Base-by-base conservation (phyloP, 441 rosid species). In the Lepidium campestre region DNA sequence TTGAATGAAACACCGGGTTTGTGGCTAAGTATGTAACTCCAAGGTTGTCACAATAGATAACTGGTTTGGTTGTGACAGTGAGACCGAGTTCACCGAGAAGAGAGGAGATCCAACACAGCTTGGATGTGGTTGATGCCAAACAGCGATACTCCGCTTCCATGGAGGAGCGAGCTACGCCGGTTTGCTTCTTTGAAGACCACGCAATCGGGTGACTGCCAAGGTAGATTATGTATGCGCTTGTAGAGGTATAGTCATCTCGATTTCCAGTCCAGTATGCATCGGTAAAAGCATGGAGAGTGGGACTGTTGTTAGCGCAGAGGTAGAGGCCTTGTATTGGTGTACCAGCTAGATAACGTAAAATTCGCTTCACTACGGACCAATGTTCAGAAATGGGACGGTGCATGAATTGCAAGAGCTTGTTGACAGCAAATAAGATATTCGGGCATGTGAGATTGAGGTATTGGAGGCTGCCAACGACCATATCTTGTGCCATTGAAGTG, bases 401-500 rank as follows among this genome's bases (percentile, higher is more conserved):
- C 23, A 44, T 44, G 10, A 44, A 44, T 4, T 44, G 13, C 0
- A 23, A 44, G 2, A 18, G 12, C 2, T 44, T 44, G 19, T 44
- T 44, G 6, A 18, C 23, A 0, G 13, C 13, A 18, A 44, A 44
- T 0, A 10, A 44, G 5, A 44, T 18, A 3, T 44, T 6, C 0
- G 11, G 48, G 0, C 48, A 6, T 0, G 48, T 44, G 6, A 18
- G 48, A 1, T 20, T 8, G 11, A 18, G 20, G 1, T 18, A 44
- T 44, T 44, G 48, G 0, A 44, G 6, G 2, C 23, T 18, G 1
- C 48, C 48, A 0, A 44, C 23, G 1, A 17, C 12, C 2, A 5
- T 18, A 1, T 2, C 11, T 0, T 0, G 0, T 11, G 0, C 40
- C n/a, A 11, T 11, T 10, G 6, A 3, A 36, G 2, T 4, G 40